phyloP scores from a whole-genome alignment of 768 basidiomycete species.

The Macrocybe gigantea region DNA sequence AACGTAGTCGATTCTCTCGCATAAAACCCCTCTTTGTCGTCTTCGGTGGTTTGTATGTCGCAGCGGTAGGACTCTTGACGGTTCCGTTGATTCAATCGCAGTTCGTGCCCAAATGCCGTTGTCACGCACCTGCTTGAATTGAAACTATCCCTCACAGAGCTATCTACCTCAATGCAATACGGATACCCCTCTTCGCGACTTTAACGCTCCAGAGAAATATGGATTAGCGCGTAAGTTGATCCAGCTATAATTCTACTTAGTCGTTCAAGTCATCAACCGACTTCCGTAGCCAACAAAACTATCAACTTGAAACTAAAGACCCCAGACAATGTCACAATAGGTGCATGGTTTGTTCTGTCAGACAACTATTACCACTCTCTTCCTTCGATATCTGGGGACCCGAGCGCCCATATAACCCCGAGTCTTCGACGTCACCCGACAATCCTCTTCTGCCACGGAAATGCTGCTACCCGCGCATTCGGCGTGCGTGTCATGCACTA shows the following conservation, averaged over 20 bases:
- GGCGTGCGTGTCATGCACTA: slow-evolving; percentile 65
- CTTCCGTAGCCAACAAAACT: slow-evolving; percentile 63
- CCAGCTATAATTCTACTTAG: slow-evolving; percentile 4
- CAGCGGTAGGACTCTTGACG: slow-evolving; percentile 44
- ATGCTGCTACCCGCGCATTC: slow-evolving; percentile 74
- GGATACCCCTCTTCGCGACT: slow-evolving; percentile 60
- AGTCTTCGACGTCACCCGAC: slow-evolving; percentile 63
- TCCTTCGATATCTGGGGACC: slow-evolving; percentile 29
- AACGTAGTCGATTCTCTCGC: too few relatives aligned
- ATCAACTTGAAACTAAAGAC: slow-evolving; percentile 67
- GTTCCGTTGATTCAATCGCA: slow-evolving; percentile 66
- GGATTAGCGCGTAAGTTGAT: slow-evolving; percentile 68
- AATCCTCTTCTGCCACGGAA: slow-evolving; percentile 91
- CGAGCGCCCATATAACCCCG: slow-evolving; percentile 37
- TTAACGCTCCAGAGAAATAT: slow-evolving; percentile 66
- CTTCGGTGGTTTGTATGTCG: slow-evolving; percentile 48
- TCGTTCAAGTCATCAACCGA: background rate
- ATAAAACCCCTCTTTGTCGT: slow-evolving; percentile 18
- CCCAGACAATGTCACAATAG: slow-evolving; percentile 71
- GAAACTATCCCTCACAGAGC: slow-evolving; percentile 17
- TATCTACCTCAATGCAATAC: slow-evolving; percentile 61
- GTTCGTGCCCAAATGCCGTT: slow-evolving; percentile 33
- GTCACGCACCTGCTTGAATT: background rate
- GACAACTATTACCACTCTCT: slow-evolving; percentile 55
- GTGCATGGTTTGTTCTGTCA: slow-evolving; percentile 82